These are phyloP conservation scores for Gossypium longicalyx DNA, from an alignment of 345 rosid genomes.

Conservation along the genomic window DNA sequence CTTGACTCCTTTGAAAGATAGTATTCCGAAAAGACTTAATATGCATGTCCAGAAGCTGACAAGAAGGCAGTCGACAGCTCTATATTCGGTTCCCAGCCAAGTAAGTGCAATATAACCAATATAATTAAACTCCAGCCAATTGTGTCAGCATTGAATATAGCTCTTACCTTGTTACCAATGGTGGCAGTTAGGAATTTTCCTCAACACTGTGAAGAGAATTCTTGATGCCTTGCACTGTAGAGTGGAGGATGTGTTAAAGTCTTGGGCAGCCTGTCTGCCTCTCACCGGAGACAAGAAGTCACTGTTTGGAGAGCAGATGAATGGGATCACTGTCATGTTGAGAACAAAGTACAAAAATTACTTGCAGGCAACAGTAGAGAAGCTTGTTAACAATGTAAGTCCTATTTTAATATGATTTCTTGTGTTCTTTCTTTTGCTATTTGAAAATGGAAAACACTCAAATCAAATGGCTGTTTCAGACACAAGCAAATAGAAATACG, in stretches of 20 bases:
- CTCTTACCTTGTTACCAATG: slow-evolving; percentile 12
- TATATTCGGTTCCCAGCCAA: slow-evolving; percentile 74
- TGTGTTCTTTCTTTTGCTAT: not conserved
- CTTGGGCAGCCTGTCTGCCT: slow-evolving; percentile 88
- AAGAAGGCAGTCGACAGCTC: slow-evolving; percentile 72
- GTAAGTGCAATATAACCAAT: slow-evolving; percentile 32
- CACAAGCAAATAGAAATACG: slow-evolving; percentile 66
- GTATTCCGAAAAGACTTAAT: slow-evolving; percentile 80
- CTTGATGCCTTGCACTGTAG: slow-evolving; percentile 77
- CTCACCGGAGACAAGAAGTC: slow-evolving; percentile 66
- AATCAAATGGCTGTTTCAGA: slow-evolving; percentile 34
- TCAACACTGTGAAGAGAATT: slow-evolving; percentile 88
- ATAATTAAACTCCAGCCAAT: not conserved
- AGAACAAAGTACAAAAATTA: slow-evolving; percentile 93
- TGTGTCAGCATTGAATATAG: not conserved
- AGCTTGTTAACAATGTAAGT: slow-evolving; percentile 83
- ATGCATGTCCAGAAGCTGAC: slow-evolving; percentile 95
- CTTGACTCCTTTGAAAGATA: slow-evolving; percentile 79
- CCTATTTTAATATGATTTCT: not conserved
- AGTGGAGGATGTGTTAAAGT: slow-evolving; percentile 75
- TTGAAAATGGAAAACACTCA: not conserved
- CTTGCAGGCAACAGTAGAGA: slow-evolving; percentile 86
- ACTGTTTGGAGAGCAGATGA: slow-evolving; percentile 85
- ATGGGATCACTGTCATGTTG: slow-evolving; percentile 73
- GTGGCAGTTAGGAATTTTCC: slow-evolving; percentile 73